phyloP scores from a whole-genome alignment of 78 protist species.

The Pigoraptor vietnamica region DNA sequence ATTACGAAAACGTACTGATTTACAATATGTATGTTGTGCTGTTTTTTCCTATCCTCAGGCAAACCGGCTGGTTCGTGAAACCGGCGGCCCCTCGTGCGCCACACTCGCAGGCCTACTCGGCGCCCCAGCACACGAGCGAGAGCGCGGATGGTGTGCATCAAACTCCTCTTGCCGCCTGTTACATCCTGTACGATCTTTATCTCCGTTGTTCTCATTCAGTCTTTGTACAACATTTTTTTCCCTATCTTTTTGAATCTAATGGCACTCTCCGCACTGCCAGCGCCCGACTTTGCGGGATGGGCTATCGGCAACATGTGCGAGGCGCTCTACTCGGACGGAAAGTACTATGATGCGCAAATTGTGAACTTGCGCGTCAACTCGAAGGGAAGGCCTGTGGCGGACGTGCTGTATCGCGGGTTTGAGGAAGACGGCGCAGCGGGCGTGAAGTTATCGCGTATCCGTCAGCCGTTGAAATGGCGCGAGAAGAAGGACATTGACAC shows the following conservation, averaged over 20 bases:
- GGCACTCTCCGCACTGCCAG: neutral
- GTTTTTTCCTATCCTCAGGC: no score
- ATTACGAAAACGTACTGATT: no score
- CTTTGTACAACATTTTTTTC: neutral
- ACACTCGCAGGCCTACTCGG: neutral
- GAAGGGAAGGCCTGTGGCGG: neutral
- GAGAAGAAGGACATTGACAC: neutral
- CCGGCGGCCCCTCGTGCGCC: neutral
- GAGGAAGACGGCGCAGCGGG: neutral
- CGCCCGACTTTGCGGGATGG: neutral
- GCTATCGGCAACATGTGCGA: neutral
- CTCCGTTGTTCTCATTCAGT: neutral
- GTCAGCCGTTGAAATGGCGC: neutral
- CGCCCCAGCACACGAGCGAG: neutral
- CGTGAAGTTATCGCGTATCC: neutral
- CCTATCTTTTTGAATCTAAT: neutral
- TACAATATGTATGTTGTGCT: no score
- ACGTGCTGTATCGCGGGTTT: neutral
- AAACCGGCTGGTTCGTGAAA: neutral
- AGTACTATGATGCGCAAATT: neutral
- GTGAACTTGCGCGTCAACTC: neutral
- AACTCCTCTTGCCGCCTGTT: no score
- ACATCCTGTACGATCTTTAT: neutral
- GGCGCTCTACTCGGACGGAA: neutral
- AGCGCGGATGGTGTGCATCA: neutral